Conservation (phyloP, 1,284 basidiomycete genomes). For the Microbotryum violaceum region DNA sequence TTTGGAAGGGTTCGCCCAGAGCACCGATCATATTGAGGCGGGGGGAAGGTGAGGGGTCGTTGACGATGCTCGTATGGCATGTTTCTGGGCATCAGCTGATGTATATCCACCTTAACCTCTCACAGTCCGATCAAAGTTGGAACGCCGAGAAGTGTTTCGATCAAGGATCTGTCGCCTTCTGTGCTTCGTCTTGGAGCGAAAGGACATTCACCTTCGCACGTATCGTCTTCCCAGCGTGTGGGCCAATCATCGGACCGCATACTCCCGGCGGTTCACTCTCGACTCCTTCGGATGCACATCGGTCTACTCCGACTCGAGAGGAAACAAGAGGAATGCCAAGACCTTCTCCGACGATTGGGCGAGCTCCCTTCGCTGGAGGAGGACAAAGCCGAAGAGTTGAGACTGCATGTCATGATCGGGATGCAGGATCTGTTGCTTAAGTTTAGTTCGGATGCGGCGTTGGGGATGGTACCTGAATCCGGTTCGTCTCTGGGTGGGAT, state of each 20-base stretch:
- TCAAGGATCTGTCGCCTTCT: slow-evolving; percentile 43
- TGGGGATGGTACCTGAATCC: slow-evolving; percentile 42
- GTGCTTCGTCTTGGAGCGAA: too few species aligned
- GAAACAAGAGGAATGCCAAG: slow-evolving; percentile 5
- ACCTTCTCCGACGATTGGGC: slow-evolving; percentile 9
- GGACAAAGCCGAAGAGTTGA: slow-evolving; percentile 50
- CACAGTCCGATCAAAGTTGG: slow-evolving; percentile 1
- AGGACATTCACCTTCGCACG: too few species aligned
- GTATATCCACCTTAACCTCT: not conserved
- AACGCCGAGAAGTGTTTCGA: not conserved
- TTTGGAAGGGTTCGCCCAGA: slow-evolving; percentile 38
- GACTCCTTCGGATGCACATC: slow-evolving; percentile 58
- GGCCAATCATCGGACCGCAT: slow-evolving; percentile 48
- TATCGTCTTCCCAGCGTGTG: slow-evolving; percentile 8
- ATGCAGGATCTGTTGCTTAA: slow-evolving; percentile 33
- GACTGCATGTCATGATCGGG: slow-evolving; percentile 47
- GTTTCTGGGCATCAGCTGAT: too few species aligned
- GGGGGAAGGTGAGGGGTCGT: not conserved
- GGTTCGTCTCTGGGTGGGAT: slow-evolving; percentile 14
- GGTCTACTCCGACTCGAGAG: slow-evolving; percentile 6
- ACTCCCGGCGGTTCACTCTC: slow-evolving; percentile 58
- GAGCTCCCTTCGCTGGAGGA: slow-evolving; percentile 41
- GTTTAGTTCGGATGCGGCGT: slow-evolving; percentile 31
- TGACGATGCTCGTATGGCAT: too few species aligned
- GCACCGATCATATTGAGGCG: slow-evolving; percentile 7